Percentiles rank a stretch among this genome's conserved stretches.
phyloP scores from a whole-genome alignment of 768 basidiomycete species.

The Gymnopilus junonius region DNA sequence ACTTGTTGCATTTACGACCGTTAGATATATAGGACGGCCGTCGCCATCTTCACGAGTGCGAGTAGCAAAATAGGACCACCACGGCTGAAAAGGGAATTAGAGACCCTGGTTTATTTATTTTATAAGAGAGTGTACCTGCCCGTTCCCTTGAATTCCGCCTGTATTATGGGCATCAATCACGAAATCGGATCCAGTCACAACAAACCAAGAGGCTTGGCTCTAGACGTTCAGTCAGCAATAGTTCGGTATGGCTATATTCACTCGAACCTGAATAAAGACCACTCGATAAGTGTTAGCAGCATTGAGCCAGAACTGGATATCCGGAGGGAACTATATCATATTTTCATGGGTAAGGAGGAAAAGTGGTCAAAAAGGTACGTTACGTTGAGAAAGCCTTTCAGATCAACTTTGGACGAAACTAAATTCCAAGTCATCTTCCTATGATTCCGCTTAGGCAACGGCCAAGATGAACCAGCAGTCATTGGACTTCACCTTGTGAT shows the following conservation, averaged over 20 bases:
- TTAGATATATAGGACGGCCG: slow-evolving; percentile 60
- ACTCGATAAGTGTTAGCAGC: slow-evolving; percentile 59
- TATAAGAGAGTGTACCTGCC: slow-evolving; percentile 40
- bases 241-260: neutral
- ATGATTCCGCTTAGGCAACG: neutral
- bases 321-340: slow-evolving; percentile 51
- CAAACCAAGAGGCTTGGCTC: slow-evolving; percentile 69
- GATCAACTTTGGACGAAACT: slow-evolving; percentile 43
- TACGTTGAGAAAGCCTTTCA: slow-evolving; percentile 50
- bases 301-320: slow-evolving; percentile 61
- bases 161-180: slow-evolving; percentile 56
- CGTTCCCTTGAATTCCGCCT: slow-evolving; percentile 65
- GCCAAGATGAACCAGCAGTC: neutral
- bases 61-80: no score
- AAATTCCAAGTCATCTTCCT: slow-evolving; percentile 63
- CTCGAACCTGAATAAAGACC: slow-evolving; percentile 59
- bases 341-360: neutral
- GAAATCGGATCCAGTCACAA: slow-evolving; percentile 60
- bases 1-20: slow-evolving; percentile 47
- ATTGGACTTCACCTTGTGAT: slow-evolving; percentile 46
- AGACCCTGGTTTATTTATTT: neutral
- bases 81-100: neutral
- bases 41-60: no score
- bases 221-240: slow-evolving; percentile 19
- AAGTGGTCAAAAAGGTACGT: neutral